Base-by-base conservation (phyloP, 2,329 filamentous ascomycete species). In the Calonectria hongkongensis region DNA sequence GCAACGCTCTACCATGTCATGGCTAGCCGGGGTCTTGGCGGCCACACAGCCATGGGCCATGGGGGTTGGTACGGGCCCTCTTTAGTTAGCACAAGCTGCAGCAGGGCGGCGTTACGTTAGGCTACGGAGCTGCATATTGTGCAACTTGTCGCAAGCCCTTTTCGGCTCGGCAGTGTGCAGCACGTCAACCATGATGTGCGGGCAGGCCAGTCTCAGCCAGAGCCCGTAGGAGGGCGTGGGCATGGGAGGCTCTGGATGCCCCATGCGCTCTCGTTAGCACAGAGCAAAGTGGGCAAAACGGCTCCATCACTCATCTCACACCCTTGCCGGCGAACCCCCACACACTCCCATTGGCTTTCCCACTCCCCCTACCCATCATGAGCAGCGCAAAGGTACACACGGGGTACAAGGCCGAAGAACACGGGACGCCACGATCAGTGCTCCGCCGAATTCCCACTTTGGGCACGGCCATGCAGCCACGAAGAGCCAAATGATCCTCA, bases 321-420 rank as follows among this genome's bases (percentile, higher is more conserved):
- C 56, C 66, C 58, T 30, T 54, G 41, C 13, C n/a, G 28, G 27
- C 18, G 18, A 16, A 41, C 58, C 56, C 66, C 56, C 58, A 48
- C 58, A 48, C 66, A 68, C 45, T 45, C 47, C 56, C 66, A 18
- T 13, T 63, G 39, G 39, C 27, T 15, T 30, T 54, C 50, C 28
- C 58, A 63, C 58, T 45, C 47, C 56, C 36, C 66, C 66, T 64
- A 64, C 66, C 56, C 56, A 69, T 48, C 41, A 39, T n/a, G 30
- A 45, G 27, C 4, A 28, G 45, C 30, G 41, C 5, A 28, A 63
- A 12, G 18, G 25, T 63, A 63, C 58, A 45, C 2, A 30, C 27
- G 58, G 39, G 36, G 66, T 69, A 69, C 58, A 47, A 60, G 12
- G 27, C 27, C 25, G 50, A 50, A 36, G 41, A 54, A 41, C 33